phyloP scores from a whole-genome alignment of 1,139 yeast genomes.

The Lodderomyces pseudojiufengensis region DNA sequence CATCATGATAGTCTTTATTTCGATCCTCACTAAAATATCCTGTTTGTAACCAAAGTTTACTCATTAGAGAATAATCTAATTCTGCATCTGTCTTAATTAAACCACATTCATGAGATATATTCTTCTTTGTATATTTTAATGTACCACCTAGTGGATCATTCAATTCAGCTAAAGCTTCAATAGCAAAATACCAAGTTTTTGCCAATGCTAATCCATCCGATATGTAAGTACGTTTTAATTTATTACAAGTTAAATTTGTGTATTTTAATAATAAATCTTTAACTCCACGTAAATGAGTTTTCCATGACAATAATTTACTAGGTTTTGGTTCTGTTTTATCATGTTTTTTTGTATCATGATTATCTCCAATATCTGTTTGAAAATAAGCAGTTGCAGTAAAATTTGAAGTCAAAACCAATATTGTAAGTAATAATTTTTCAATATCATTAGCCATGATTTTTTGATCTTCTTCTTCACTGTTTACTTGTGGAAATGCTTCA shows the following conservation, averaged over 20 bases:
- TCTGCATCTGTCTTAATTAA: conserved; percentile 14
- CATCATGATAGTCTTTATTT: conserved; percentile 33
- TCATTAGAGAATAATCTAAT: conserved; percentile 17
- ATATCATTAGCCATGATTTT: conserved; percentile 26
- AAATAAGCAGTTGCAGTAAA: conserved; percentile 29
- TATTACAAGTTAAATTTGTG: conserved; percentile 18
- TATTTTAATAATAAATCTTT: conserved; percentile 36
- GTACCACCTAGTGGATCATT: conserved; percentile 33
- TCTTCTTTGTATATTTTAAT: conserved; percentile 15
- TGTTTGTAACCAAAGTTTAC: conserved; percentile 28
- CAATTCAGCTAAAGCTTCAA: conserved; percentile 36
- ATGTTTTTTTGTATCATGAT: neutral
- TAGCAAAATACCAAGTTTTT: conserved; percentile 44
- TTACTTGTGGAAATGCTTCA: conserved; percentile 27
- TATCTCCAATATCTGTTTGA: conserved; percentile 1
- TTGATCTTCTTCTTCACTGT: conserved; percentile 9
- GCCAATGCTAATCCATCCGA: conserved; percentile 43
- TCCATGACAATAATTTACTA: conserved; percentile 24
- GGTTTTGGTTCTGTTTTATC: conserved; percentile 9
- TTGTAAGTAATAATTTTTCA: conserved; percentile 37
- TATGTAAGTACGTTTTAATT: conserved; percentile 12
- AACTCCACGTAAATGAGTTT: conserved; percentile 39
- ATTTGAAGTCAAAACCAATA: conserved; percentile 33
- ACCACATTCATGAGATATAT: conserved; percentile 10
- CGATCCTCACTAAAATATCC: conserved; percentile 27